Evolutionary conservation across 768 basidiomycete genomes (phyloP).

Genomic region (Suillus plorans): DNA sequence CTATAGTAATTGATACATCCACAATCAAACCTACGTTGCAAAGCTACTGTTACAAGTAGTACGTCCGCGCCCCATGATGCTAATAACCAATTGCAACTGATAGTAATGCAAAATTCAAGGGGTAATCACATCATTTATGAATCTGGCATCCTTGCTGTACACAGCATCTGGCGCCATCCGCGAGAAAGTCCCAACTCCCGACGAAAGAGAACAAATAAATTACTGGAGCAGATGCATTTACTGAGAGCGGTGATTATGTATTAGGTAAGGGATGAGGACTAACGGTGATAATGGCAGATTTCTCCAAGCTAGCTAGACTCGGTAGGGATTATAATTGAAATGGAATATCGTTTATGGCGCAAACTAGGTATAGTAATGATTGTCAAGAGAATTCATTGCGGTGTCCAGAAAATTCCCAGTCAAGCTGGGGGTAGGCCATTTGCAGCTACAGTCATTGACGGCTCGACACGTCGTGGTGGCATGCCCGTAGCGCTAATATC

Average conservation of each 20-base stretch:
- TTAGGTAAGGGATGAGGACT: neutral
- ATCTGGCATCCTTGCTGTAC: neutral
- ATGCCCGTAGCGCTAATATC: neutral
- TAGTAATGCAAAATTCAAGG: neutral
- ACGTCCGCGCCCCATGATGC: neutral
- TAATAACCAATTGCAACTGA: neutral
- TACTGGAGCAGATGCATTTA: neutral
- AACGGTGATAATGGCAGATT: neutral
- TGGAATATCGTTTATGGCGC: neutral
- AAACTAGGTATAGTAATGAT: neutral
- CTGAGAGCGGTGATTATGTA: neutral
- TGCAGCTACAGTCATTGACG: neutral
- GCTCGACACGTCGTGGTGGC: neutral
- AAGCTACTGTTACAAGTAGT: neutral
- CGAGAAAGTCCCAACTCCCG: neutral
- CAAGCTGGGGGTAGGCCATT: neutral
- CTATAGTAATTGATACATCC: neutral
- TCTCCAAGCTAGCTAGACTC: neutral
- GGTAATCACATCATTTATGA: neutral
- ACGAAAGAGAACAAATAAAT: neutral
- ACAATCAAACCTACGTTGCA: neutral
- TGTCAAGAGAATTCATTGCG: neutral
- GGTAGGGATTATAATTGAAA: neutral
- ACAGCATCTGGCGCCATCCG: neutral
- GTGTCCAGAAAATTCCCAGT: neutral